Evolutionary conservation across 164 flowering plant species (phyloP).

Genomic region (Berberis vulgaris): DNA sequence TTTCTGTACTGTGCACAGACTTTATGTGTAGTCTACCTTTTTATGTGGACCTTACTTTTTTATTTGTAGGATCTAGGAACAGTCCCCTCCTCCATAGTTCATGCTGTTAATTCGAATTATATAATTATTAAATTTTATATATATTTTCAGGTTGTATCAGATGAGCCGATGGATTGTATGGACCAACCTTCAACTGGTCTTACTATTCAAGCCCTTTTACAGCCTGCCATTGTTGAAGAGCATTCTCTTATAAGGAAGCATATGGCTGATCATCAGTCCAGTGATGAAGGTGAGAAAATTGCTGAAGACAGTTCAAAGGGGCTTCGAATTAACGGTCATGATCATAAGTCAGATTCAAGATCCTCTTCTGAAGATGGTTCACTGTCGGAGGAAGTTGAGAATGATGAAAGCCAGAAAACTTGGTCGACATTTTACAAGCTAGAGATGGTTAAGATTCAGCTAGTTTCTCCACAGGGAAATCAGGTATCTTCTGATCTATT

Average conservation of each 20-base stretch:
- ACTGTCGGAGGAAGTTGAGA: constrained; percentile 36
- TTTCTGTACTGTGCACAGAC: too few relatives aligned
- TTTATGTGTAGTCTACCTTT: too few relatives aligned
- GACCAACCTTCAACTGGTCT: constrained; percentile 70
- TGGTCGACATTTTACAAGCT: constrained; percentile 73
- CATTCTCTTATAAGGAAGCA: constrained; percentile 49
- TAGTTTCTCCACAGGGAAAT: constrained; percentile 57
- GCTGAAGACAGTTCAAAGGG: constrained; percentile 24
- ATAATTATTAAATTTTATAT: neutral
- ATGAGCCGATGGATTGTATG: constrained; percentile 67
- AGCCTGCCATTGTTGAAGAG: constrained; percentile 71
- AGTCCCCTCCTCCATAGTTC: too few relatives aligned
- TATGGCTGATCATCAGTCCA: constrained; percentile 22
- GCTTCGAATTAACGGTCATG: constrained; percentile 28
- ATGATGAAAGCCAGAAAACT: constrained; percentile 29
- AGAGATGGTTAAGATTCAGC: constrained; percentile 70
- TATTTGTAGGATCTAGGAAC: too few relatives aligned
- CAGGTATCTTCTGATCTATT: constrained; percentile 35
- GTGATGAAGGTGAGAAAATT: constrained; percentile 16
- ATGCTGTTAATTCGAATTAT: too few relatives aligned
- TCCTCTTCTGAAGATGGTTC: constrained; percentile 30
- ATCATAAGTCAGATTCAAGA: constrained; percentile 17
- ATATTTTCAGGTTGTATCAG: constrained; percentile 45
- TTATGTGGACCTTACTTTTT: too few relatives aligned
- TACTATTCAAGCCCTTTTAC: constrained; percentile 66